Conservation (phyloP, 2,329 filamentous ascomycete species). For the Xylaria sp. region DNA sequence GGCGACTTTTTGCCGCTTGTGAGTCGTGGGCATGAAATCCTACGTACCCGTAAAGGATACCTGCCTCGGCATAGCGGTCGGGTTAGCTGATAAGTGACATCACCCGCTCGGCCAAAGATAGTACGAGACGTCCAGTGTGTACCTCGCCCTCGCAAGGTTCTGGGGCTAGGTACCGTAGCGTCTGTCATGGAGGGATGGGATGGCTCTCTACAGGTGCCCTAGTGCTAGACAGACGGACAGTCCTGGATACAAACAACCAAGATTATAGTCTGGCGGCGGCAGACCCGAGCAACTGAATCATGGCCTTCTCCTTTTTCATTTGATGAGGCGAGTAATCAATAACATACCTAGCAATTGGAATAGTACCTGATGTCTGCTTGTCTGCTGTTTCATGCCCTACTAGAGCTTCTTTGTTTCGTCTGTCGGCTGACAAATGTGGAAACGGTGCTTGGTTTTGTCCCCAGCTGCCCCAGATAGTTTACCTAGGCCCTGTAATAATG, state of each 20-base stretch:
- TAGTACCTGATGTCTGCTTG: neutral
- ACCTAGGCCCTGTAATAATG: neutral
- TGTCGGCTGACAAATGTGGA: no score
- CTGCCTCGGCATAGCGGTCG: conserved; percentile 28
- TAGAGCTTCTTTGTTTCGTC: neutral
- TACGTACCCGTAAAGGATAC: neutral
- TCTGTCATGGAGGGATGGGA: neutral
- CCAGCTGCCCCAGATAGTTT: no score
- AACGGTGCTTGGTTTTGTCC: no score
- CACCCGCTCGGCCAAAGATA: conserved; percentile 25
- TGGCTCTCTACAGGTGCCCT: no score
- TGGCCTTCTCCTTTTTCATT: neutral
- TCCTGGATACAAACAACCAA: no score
- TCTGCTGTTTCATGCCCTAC: no score
- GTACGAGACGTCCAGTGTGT: conserved; percentile 20
- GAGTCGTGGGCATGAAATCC: neutral
- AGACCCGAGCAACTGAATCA: neutral
- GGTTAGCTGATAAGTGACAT: conserved; percentile 22
- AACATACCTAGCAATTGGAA: neutral
- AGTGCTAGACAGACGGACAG: no score
- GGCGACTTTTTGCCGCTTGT: conserved; percentile 25
- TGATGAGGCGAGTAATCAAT: neutral
- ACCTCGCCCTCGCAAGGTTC: conserved; percentile 1
- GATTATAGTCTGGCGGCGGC: neutral
- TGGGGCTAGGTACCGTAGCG: neutral